A percentile compares a stretch with the other conserved stretches of the same genome.
Evolutionary conservation across 1,284 basidiomycete species (phyloP).

Genomic region (Ustilago vetiveriae): DNA sequence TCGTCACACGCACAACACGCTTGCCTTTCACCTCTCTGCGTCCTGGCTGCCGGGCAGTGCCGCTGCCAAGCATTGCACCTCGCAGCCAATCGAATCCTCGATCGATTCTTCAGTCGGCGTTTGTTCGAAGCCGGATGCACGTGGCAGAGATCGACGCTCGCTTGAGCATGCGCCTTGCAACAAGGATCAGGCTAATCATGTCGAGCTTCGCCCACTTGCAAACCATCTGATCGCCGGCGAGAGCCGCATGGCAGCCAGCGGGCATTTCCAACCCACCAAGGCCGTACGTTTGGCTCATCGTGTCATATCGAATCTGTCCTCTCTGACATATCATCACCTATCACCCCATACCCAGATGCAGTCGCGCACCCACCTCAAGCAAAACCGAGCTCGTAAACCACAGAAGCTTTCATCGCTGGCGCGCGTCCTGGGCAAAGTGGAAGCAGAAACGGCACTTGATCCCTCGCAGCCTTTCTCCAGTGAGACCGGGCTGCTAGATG

Average conservation of each 20-base stretch:
- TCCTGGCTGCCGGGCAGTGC: constrained; percentile 10
- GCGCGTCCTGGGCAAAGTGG: constrained; percentile 23
- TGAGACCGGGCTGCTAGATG: not conserved
- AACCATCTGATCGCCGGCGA: not conserved
- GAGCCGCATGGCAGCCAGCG: not conserved
- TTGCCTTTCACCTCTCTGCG: constrained; percentile 39
- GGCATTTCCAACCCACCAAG: constrained; percentile 2
- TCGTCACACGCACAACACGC: constrained; percentile 16
- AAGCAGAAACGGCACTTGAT: not conserved
- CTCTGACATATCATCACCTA: constrained; percentile 61
- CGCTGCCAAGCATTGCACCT: not conserved
- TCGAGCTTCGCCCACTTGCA: not conserved
- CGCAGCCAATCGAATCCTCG: not conserved
- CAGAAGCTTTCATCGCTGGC: constrained; percentile 25
- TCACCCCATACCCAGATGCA: constrained; percentile 63
- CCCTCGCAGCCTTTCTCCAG: not conserved
- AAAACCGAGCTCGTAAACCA: constrained; percentile 9
- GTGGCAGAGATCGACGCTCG: too few relatives aligned
- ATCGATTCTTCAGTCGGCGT: not conserved
- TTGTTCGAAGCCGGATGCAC: too few relatives aligned
- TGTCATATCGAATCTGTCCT: constrained; percentile 46
- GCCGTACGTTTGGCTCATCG: constrained; percentile 36
- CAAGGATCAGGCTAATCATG: not conserved
- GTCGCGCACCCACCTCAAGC: constrained; percentile 15
- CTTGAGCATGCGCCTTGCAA: not conserved